A percentile compares a stretch with the other conserved stretches of the same genome.
These are phyloP conservation scores for Phycomyces blakesleeanus DNA, from an alignment of 192 early-diverging fungal species.

Conservation along the genomic window DNA sequence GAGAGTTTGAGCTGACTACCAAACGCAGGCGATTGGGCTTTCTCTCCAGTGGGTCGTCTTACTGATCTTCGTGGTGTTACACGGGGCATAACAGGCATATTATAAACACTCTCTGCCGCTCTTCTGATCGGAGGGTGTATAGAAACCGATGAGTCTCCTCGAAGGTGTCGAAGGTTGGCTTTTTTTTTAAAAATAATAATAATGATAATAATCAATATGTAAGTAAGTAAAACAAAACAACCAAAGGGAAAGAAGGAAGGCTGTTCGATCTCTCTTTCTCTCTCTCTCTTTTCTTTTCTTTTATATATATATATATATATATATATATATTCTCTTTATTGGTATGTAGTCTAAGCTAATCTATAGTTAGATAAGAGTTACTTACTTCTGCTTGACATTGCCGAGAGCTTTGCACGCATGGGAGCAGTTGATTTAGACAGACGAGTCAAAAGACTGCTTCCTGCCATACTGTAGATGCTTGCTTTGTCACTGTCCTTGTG, in stretches of 20 bases:
- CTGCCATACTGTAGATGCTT: conserved; percentile 7
- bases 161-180: neutral
- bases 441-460: conserved; percentile 23
- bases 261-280: neutral
- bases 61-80: neutral
- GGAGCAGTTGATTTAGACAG: conserved; percentile 30
- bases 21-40: neutral
- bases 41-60: neutral
- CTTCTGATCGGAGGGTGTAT: conserved; percentile 2
- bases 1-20: neutral
- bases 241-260: neutral
- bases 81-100: conserved; percentile 17
- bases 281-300: neutral
- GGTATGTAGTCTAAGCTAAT: no score
- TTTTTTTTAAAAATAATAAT: neutral
- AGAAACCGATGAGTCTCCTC: conserved; percentile 2
- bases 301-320: no score
- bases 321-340: no score
- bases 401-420: conserved; percentile 31
- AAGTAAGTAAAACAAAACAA: no score
- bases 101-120: conserved; percentile 33
- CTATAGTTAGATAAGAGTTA: neutral
- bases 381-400: conserved; percentile 20
- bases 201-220: no score
- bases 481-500: conserved; percentile 4